A percentile compares a stretch with the other conserved stretches of the same genome.
These are phyloP conservation scores for Pythium angustatum DNA, from an alignment of 352 stramenopile species.

Conservation along the genomic window DNA sequence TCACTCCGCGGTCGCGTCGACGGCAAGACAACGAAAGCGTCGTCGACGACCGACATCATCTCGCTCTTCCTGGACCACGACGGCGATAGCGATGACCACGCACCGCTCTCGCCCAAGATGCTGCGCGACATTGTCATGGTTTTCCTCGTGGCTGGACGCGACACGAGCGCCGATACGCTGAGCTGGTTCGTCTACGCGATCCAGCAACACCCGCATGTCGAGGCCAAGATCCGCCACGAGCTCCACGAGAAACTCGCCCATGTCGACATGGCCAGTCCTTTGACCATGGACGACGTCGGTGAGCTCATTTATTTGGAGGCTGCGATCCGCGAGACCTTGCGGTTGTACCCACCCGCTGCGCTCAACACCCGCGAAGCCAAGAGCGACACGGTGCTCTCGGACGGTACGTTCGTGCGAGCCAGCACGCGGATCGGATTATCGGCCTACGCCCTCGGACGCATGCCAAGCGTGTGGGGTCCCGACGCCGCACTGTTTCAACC, in stretches of 20 bases:
- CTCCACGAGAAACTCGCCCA: conserved; percentile 21
- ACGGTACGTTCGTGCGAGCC: conserved; percentile 65
- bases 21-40: conserved; percentile 1
- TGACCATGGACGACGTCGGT: conserved; percentile 45
- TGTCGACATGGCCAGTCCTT: neutral
- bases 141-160: conserved; percentile 46
- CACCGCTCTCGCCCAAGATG: conserved; percentile 19
- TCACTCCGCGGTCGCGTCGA: conserved; percentile 24
- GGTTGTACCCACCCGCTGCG: conserved; percentile 53
- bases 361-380: conserved; percentile 45
- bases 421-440: conserved; percentile 53
- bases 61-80: conserved; percentile 39
- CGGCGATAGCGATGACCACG: neutral
- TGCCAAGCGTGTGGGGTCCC: conserved; percentile 53
- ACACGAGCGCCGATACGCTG: conserved; percentile 60
- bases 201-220: conserved; percentile 42
- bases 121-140: conserved; percentile 47
- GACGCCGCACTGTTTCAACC: conserved; percentile 53
- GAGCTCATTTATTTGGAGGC: conserved; percentile 63
- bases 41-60: conserved; percentile 30
- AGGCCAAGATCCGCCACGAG: conserved; percentile 39
- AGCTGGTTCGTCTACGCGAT: conserved; percentile 63
- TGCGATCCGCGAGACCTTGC: conserved; percentile 59
- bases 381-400: conserved; percentile 50
- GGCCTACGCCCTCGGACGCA: conserved; percentile 51